These are phyloP conservation scores for Nicotiana otophora DNA, from an alignment of 257 asterid genomes.

Conservation along the genomic window DNA sequence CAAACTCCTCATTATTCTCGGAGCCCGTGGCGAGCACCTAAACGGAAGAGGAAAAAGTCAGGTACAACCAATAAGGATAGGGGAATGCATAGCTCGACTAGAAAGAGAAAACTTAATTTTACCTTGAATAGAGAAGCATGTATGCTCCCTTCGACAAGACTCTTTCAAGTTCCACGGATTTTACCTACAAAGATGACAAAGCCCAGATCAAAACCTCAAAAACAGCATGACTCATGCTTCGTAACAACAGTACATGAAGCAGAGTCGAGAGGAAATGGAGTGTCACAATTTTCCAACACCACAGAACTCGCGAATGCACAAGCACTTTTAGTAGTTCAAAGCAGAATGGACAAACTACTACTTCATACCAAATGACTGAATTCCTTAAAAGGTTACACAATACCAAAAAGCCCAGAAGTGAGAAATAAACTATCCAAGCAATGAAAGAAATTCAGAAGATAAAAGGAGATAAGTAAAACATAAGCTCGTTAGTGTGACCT, in stretches of 20 bases:
- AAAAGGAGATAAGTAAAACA: not conserved
- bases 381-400: not conserved
- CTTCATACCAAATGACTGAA: not conserved
- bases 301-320: not conserved
- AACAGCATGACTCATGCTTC: not conserved
- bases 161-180: slow-evolving; percentile 48
- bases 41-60: slow-evolving; percentile 13
- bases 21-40: slow-evolving; percentile 89
- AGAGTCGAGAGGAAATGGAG: not conserved
- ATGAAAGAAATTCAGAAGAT: not conserved
- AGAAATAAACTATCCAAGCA: not conserved
- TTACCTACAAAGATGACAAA: slow-evolving; percentile 64
- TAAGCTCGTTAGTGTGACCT: slow-evolving; percentile 13
- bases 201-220: slow-evolving; percentile 8
- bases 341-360: not conserved
- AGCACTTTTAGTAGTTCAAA: not conserved
- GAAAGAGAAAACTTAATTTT: slow-evolving; percentile 1
- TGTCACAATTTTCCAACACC: not conserved
- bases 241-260: not conserved
- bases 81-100: not conserved
- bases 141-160: slow-evolving; percentile 66
- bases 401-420: not conserved
- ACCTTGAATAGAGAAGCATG: slow-evolving; percentile 90
- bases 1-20: slow-evolving; percentile 45
- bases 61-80: not conserved